These are phyloP conservation scores for Mucor saturninus DNA, from an alignment of 371 early-diverging fungal species.

Conservation along the genomic window DNA sequence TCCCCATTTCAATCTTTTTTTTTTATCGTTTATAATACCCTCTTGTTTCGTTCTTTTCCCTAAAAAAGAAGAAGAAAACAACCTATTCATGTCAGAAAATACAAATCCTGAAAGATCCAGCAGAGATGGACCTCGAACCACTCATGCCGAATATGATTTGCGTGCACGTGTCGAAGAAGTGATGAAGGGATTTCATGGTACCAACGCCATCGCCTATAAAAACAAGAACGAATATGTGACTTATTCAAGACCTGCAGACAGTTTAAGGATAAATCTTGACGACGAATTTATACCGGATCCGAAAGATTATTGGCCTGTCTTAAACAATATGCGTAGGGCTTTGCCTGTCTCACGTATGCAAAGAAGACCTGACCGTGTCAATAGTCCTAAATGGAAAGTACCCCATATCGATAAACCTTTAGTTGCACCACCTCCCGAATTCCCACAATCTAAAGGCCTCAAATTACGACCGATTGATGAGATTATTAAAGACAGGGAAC, in stretches of 20 bases:
- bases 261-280: not conserved
- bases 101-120: not conserved
- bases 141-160: not conserved
- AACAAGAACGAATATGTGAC: conserved; percentile 7
- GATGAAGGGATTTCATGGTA: conserved; percentile 6
- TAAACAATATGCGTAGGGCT: conserved; percentile 9
- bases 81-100: not conserved
- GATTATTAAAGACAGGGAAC: conserved; percentile 15
- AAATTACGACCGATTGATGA: conserved; percentile 23
- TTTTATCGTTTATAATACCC: not conserved
- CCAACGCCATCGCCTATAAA: not conserved
- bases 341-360: conserved; percentile 7
- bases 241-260: conserved; percentile 5
- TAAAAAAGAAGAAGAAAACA: not conserved
- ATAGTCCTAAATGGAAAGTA: conserved; percentile 18
- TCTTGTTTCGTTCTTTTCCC: not conserved
- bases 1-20: not conserved
- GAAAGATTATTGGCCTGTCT: conserved; percentile 15
- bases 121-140: not conserved
- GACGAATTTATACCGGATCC: conserved; percentile 15
- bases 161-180: not conserved
- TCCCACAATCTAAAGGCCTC: conserved; percentile 26
- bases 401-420: conserved; percentile 9
- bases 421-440: conserved; percentile 8
- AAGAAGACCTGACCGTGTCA: conserved; percentile 11